These are phyloP conservation scores for Castanea mollissima DNA, from an alignment of 306 rosid genomes.

Conservation along the genomic window DNA sequence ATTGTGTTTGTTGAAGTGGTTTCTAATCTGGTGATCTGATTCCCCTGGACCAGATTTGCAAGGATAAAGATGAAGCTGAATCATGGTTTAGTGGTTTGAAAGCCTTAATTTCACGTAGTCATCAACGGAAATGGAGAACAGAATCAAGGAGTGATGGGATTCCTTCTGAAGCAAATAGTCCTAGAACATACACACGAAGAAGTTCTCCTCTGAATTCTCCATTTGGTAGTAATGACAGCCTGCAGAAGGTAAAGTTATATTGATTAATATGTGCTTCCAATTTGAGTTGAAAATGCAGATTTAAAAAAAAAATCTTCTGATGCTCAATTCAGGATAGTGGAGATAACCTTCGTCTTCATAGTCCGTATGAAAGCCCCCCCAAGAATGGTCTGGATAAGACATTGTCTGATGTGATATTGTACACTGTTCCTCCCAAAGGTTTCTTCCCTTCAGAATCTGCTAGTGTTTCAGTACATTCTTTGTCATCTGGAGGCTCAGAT, in stretches of 20 bases:
- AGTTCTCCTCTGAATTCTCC: conserved; percentile 95
- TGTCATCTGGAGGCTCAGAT: conserved; percentile 98
- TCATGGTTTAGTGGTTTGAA: conserved; percentile 99
- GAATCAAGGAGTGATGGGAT: conserved; percentile 98
- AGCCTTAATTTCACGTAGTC: conserved; percentile 87
- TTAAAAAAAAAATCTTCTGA: conserved; percentile 20
- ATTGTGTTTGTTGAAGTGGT: conserved; percentile 14
- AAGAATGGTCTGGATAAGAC: conserved; percentile 90
- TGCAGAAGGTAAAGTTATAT: conserved; percentile 68
- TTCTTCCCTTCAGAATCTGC: conserved; percentile 94
- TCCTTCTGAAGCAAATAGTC: conserved; percentile 96
- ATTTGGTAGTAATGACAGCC: conserved; percentile 91
- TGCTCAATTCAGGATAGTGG: conserved; percentile 69
- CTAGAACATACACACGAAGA: conserved; percentile 90
- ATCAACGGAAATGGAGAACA: conserved; percentile 90
- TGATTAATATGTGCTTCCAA: conserved; percentile 3
- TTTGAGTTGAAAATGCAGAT: conserved; percentile 19
- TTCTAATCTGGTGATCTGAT: conserved; percentile 33
- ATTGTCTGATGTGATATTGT: conserved; percentile 74
- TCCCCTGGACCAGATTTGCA: conserved; percentile 76
- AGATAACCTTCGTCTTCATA: conserved; percentile 86
- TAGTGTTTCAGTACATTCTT: conserved; percentile 85
- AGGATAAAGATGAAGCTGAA: conserved; percentile 99
- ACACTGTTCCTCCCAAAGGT: conserved; percentile 84
- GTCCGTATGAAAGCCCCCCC: conserved; percentile 96